Base-by-base conservation (phyloP, 2,329 filamentous ascomycete species). In the Xylaria sp. region DNA sequence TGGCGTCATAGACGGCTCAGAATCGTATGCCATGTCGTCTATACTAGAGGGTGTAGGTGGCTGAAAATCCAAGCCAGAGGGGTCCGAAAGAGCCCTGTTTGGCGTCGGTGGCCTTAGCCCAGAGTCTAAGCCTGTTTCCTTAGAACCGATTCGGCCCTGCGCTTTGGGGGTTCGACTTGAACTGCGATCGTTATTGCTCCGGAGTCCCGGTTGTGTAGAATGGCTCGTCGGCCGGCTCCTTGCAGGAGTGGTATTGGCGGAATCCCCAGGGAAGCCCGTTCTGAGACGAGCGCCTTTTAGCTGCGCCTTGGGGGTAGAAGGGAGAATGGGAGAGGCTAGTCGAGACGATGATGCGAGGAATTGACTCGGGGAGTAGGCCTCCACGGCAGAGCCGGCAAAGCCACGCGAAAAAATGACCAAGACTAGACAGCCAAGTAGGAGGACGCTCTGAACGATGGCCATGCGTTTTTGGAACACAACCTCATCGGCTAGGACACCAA, bases 401-500 rank as follows among this genome's bases (percentile, higher is more conserved):
- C 85, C 83, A 27, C 87, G 81, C 13, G 87, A 89, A 77, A 98
- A 97, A 42, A 98, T 90, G 25, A 97, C 92, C 0, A 99, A 85
- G 0, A 92, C 90, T 10, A 99, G 87, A 73, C 94, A 97, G 51
- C 95, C 89, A 0, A 98, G 86, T 5, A 98, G 86, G 9, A 99
- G 85, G 5, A 96, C 88, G 51, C 92, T 94, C 78, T 98, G 96
- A 38, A 97, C 87, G 65, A 98, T 96, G 4, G 92, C 92, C 89
- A 98, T 96, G 67, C 95, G 88, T 80, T 97, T 97, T 79, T 91
- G 89, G 72, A 91, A 91, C 39, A 90, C 87, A 27, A 98, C 88
- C 79, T 99, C 96, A 74, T 98, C 95, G n/a, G 95, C 95, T 11
- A 99, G 86, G 36, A 98, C 85, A 65, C 92, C 94, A 45, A 99